phyloP scores from a whole-genome alignment of 176 grass and related monocot genomes.

The Juncus inflexus region DNA sequence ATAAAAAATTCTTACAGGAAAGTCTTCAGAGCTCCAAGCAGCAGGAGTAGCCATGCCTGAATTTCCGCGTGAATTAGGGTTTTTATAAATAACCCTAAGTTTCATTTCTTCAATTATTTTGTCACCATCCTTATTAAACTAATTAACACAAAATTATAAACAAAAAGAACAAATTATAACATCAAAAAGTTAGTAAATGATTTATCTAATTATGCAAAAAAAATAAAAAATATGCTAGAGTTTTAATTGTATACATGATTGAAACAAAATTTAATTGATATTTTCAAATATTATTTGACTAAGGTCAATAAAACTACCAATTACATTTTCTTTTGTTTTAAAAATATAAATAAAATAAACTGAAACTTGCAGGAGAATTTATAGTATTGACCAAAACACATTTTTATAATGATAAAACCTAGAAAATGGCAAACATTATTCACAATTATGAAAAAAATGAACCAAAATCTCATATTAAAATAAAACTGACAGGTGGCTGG shows the following conservation, averaged over 20 bases:
- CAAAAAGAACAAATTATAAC: constrained; percentile 22
- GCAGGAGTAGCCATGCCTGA: constrained; percentile 55
- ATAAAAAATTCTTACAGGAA: constrained; percentile 42
- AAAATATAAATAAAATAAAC: too few relatives aligned
- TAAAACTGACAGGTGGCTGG: background rate
- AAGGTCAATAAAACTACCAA: background rate
- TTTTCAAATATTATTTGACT: constrained; percentile 6
- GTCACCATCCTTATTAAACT: constrained; percentile 90
- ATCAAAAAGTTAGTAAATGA: constrained; percentile 5
- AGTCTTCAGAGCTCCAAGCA: constrained; percentile 48
- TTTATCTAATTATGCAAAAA: constrained; percentile 4
- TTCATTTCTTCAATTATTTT: constrained; percentile 94
- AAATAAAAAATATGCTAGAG: constrained; percentile 9
- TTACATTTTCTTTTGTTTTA: background rate
- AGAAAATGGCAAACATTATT: too few relatives aligned
- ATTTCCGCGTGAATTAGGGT: constrained; percentile 34
- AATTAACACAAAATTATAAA: background rate
- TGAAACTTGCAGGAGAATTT: too few relatives aligned
- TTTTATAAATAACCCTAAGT: constrained; percentile 76
- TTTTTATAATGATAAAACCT: too few relatives aligned
- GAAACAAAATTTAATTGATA: background rate
- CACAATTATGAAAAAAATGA: background rate
- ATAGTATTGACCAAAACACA: too few relatives aligned
- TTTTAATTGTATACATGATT: background rate
- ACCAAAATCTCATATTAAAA: background rate